Evolutionary conservation across 2,329 filamentous ascomycete genomes (phyloP).

Genomic region (Diaporthe capsici): DNA sequence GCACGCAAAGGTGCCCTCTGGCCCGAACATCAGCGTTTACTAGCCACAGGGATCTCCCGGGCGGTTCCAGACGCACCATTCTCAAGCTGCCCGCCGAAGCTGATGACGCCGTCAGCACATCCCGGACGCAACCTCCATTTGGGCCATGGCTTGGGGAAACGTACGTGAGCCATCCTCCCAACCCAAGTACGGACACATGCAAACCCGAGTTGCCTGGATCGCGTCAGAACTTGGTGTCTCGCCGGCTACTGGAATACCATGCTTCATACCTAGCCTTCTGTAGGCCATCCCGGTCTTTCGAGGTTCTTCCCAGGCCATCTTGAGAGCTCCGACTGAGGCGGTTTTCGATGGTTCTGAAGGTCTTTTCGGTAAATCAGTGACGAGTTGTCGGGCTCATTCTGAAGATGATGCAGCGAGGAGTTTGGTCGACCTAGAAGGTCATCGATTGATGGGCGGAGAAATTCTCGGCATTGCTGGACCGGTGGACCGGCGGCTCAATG

Average conservation of each 20-base stretch:
- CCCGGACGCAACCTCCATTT: not conserved
- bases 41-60: not conserved
- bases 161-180: constrained; percentile 82
- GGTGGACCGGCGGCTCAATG: constrained; percentile 33
- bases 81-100: constrained; percentile 50
- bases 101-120: constrained; percentile 39
- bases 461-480: constrained; percentile 37
- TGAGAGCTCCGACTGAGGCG: constrained; percentile 31
- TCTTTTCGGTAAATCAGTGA: not conserved
- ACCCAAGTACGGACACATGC: constrained; percentile 79
- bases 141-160: constrained; percentile 48
- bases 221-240: constrained; percentile 21
- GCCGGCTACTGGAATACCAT: not conserved
- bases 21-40: not conserved
- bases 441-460: constrained; percentile 36
- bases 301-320: constrained; percentile 60
- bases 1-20: constrained; percentile 71
- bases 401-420: not conserved
- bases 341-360: not conserved
- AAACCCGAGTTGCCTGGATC: constrained; percentile 68
- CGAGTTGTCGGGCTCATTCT: not conserved
- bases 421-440: not conserved
- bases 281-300: constrained; percentile 61
- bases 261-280: constrained; percentile 49
- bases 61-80: constrained; percentile 44